Evolutionary conservation across 1,284 basidiomycete genomes (phyloP), one percentile per base, ranked within the genome.

Genomic region (Rhodotorula sp.): DNA sequence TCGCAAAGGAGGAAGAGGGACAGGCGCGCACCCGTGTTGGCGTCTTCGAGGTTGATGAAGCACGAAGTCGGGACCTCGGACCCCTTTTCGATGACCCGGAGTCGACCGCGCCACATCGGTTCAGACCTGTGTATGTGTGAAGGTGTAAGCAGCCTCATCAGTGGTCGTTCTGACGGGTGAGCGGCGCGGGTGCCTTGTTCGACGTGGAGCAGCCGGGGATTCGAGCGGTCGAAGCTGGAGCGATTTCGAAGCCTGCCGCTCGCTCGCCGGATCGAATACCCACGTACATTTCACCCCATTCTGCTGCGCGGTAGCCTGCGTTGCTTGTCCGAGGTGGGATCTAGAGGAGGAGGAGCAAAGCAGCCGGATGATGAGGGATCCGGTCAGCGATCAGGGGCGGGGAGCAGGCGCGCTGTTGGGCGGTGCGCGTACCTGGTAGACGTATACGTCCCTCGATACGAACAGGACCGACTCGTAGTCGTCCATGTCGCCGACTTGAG

Each of bases 21-120:
- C 63, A 60, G 57, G 61, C n/a, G 79, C 85, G 70, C 76, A 91
- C 91, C 91, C 67, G 89, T 90, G 70, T 86, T 85, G 34, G 83
- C 80, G 81, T 93, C 92, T 79, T 93, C 92, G 71, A 93, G 88
- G 69, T 88, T 84, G 68, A 93, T 81, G 34, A 84, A 86, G 87
- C 23, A 86, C 85, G 58, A 84, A 82, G 18, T 86, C 85, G 75
- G 71, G 2, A 59, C 23, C 12, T 74, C 78, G 18, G 75, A 75
- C 1, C 74, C 78, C 78, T 87, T 88, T 81, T 95, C 92, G 58
- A 93, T 84, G 76, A 95, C 89, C 64, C 92, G 85, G 72, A 94
- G 82, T n/a, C 93, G 86, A 16, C 93, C 93, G 80, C 92, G 94
- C 93, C 93, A 96, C 29, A 96, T 82, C 2, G 91, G 91, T 29